These are phyloP conservation scores for Wilcoxina mikolae DNA, from an alignment of 495 filamentous ascomycete species.

Conservation along the genomic window DNA sequence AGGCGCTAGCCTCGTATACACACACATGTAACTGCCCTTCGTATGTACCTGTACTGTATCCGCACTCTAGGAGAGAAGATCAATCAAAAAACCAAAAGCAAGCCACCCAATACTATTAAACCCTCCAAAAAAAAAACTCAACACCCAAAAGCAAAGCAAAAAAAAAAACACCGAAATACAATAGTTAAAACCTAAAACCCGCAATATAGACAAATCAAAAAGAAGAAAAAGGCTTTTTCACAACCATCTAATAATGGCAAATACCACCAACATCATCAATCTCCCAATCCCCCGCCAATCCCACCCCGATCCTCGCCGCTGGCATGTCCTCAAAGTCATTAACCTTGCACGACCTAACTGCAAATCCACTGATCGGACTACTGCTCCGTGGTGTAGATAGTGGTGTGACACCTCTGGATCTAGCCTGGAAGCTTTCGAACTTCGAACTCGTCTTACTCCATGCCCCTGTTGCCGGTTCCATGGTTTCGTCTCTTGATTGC, in stretches of 20 bases:
- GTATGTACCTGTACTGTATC: too few species aligned
- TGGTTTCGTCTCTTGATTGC: conserved; percentile 89
- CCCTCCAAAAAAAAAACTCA: neutral
- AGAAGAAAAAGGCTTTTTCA: neutral
- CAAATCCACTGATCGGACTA: conserved; percentile 1
- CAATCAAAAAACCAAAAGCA: neutral
- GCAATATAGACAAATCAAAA: neutral
- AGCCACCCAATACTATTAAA: neutral
- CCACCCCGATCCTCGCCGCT: conserved; percentile 10
- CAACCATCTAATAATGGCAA: conserved; percentile 17
- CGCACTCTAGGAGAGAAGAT: too few species aligned
- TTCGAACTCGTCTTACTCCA: conserved; percentile 10
- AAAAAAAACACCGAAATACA: neutral
- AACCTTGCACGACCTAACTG: conserved; percentile 23
- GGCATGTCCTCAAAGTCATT: conserved; percentile 25
- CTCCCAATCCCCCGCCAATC: conserved; percentile 26
- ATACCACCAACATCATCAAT: conserved; percentile 24
- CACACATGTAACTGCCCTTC: too few species aligned
- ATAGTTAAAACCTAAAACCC: neutral
- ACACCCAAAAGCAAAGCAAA: neutral
- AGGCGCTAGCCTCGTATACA: too few species aligned
- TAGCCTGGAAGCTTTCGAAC: conserved; percentile 10
- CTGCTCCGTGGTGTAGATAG: neutral
- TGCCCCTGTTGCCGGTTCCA: conserved; percentile 67
- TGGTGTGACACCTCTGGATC: conserved; percentile 7